Conservation (phyloP, 257 asterid species). For the Solanum peruvianum region DNA sequence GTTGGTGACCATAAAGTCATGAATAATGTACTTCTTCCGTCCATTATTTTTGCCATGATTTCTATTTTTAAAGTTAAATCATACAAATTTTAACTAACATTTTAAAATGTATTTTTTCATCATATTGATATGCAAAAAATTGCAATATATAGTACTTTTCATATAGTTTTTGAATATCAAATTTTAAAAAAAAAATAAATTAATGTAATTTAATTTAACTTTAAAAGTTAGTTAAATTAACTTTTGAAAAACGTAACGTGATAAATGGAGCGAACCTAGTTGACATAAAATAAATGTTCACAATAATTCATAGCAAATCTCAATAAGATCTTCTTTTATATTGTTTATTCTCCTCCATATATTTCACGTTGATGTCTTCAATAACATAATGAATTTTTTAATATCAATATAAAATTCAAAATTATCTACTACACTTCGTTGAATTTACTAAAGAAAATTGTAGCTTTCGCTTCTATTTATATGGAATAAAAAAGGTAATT, state of each 20-base stretch:
- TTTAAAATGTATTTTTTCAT: too few species aligned
- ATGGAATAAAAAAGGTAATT: background rate
- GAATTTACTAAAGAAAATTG: background rate
- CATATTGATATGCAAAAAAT: too few species aligned
- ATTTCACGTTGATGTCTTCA: background rate
- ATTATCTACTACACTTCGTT: background rate
- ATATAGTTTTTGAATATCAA: too few species aligned
- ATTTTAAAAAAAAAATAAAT: too few species aligned
- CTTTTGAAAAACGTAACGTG: fast-evolving
- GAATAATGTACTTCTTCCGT: background rate
- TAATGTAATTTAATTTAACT: too few species aligned
- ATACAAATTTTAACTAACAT: too few species aligned
- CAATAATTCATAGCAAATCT: background rate
- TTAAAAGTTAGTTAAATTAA: fast-evolving
- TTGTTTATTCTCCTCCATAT: too few species aligned
- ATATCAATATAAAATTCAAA: background rate
- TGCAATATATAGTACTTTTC: too few species aligned
- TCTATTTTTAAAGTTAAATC: too few species aligned
- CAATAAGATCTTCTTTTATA: background rate
- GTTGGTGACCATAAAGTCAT: background rate
- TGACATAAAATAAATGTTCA: background rate
- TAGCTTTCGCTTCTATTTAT: background rate
- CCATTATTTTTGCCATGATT: too few species aligned
- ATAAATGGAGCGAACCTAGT: too few species aligned
- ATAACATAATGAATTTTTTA: too few species aligned